These are phyloP conservation scores for Dioscorea cayenensis DNA, from an alignment of 116 monocot species.

Conservation along the genomic window DNA sequence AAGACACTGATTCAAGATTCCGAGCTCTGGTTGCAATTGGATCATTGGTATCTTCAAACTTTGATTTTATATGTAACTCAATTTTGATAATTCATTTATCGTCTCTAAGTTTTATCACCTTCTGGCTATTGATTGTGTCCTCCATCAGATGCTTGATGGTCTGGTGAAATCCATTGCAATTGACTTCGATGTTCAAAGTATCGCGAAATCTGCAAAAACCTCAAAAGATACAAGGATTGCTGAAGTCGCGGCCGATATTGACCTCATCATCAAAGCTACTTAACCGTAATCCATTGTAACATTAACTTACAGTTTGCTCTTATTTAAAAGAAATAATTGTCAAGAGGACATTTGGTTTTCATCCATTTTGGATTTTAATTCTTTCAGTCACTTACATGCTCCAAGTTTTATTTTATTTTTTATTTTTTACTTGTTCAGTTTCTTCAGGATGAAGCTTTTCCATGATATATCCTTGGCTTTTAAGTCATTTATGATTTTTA, in stretches of 20 bases:
- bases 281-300: neutral
- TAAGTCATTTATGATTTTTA: too few species aligned
- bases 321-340: too few species aligned
- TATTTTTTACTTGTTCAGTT: too few species aligned
- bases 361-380: too few species aligned
- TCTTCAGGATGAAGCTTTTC: too few species aligned
- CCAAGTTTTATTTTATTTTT: too few species aligned
- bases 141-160: conserved; percentile 76
- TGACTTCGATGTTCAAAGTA: conserved; percentile 68
- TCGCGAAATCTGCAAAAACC: conserved; percentile 53
- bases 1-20: conserved; percentile 78
- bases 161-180: conserved; percentile 72
- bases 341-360: too few species aligned
- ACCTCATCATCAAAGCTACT: conserved; percentile 27
- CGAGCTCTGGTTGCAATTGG: conserved; percentile 91
- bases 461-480: too few species aligned
- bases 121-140: conserved; percentile 25
- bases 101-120: neutral
- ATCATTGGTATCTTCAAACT: conserved; percentile 75
- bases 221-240: conserved; percentile 72
- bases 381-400: too few species aligned
- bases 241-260: conserved; percentile 91
- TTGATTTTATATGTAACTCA: neutral
- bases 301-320: too few species aligned
- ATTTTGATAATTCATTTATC: neutral